Evolutionary conservation across 768 basidiomycete genomes (phyloP).

Genomic region (Boletus sensibilis): DNA sequence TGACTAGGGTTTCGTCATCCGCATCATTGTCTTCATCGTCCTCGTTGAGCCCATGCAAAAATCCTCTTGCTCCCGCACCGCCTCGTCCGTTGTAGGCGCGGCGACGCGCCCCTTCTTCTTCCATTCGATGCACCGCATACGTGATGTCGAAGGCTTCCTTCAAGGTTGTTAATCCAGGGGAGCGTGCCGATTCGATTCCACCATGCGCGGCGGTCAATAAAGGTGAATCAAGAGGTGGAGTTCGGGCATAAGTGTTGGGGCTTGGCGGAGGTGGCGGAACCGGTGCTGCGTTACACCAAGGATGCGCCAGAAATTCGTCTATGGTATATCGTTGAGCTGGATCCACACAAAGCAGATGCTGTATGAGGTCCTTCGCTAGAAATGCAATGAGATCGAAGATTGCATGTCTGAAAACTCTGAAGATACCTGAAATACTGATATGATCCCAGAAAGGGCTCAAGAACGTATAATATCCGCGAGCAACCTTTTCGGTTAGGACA

Average conservation of each 20-base stretch:
- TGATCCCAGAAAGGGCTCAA: slow-evolving; percentile 99
- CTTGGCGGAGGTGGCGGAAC: slow-evolving; percentile 66
- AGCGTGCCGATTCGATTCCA: slow-evolving; percentile 71
- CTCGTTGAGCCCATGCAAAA: slow-evolving; percentile 86
- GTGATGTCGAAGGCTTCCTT: slow-evolving; percentile 99
- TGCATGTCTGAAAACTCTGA: not conserved
- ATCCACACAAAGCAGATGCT: slow-evolving; percentile 92
- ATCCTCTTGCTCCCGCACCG: slow-evolving; percentile 74
- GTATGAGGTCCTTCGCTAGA: slow-evolving; percentile 91
- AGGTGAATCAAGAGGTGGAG: slow-evolving; percentile 77
- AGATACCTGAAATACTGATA: slow-evolving; percentile 73
- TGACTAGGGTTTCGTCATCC: slow-evolving; percentile 47
- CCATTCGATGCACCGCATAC: slow-evolving; percentile 99
- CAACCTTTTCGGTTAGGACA: slow-evolving; percentile 97
- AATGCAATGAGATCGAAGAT: slow-evolving; percentile 11
- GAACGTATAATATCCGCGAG: slow-evolving; percentile 96
- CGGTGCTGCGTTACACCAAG: slow-evolving; percentile 82
- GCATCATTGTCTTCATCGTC: slow-evolving; percentile 76
- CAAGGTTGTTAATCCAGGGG: slow-evolving; percentile 88
- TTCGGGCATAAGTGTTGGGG: slow-evolving; percentile 47
- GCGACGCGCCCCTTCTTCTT: slow-evolving; percentile 91
- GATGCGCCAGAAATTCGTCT: slow-evolving; percentile 95
- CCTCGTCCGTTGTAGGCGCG: slow-evolving; percentile 78
- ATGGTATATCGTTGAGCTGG: slow-evolving; percentile 95
- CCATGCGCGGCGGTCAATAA: slow-evolving; percentile 78